Conservation (phyloP, 768 basidiomycete species). For the Pholiota molesta region DNA sequence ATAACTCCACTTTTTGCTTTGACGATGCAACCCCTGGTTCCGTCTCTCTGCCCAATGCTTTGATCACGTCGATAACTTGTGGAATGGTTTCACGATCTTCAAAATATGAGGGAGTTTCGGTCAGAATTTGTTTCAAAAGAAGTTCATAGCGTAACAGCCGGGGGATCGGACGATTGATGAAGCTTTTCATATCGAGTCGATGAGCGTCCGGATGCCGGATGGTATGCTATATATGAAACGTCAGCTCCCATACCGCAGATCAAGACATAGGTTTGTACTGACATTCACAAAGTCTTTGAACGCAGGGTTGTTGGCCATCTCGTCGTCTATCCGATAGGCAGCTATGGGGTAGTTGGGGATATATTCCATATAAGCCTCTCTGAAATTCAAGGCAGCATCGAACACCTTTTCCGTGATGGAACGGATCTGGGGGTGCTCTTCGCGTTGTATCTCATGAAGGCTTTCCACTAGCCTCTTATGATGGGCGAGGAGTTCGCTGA, state of each 20-base stretch:
- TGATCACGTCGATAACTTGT: constrained; percentile 88
- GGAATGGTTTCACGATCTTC: constrained; percentile 83
- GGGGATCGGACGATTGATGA: constrained; percentile 89
- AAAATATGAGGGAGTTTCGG: constrained; percentile 74
- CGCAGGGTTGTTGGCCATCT: constrained; percentile 77
- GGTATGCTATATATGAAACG: constrained; percentile 35
- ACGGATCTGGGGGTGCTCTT: constrained; percentile 80
- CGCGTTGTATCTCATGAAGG: constrained; percentile 85
- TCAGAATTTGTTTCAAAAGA: constrained; percentile 76
- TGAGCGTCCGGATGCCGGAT: constrained; percentile 76
- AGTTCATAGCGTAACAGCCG: constrained; percentile 87
- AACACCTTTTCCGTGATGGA: constrained; percentile 84
- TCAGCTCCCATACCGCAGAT: background rate
- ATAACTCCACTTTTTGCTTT: constrained; percentile 88
- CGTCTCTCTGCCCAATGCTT: constrained; percentile 80
- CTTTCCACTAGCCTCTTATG: constrained; percentile 78
- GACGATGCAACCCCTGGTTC: constrained; percentile 86
- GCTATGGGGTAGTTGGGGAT: constrained; percentile 94
- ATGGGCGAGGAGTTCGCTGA: constrained; percentile 71
- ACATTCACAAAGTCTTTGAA: constrained; percentile 88
- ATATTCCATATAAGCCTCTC: constrained; percentile 92
- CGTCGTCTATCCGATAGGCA: constrained; percentile 84
- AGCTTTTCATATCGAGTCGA: constrained; percentile 87
- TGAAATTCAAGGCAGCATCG: constrained; percentile 90
- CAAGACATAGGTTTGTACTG: constrained; percentile 23